Conservation (phyloP, 2,329 filamentous ascomycete species). For the Botryotinia globosa region DNA sequence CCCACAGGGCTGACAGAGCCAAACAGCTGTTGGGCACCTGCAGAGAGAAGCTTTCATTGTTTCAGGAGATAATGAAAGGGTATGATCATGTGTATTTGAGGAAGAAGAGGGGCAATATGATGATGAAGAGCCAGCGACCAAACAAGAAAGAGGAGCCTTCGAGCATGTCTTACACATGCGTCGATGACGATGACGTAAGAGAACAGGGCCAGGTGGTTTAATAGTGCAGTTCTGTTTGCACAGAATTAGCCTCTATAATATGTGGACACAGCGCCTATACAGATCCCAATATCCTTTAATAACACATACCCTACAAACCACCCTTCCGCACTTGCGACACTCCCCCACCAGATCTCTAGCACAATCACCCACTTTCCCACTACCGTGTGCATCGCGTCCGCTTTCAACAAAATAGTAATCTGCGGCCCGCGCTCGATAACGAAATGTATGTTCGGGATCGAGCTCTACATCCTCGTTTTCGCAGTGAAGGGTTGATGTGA, state of each 20-base stretch:
- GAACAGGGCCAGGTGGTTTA: slow-evolving; percentile 69
- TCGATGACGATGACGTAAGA: slow-evolving; percentile 72
- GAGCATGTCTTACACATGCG: slow-evolving; percentile 76
- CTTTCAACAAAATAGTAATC: slow-evolving; percentile 61
- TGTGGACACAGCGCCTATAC: not conserved
- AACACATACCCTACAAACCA: slow-evolving; percentile 74
- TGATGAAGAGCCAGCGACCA: slow-evolving; percentile 37
- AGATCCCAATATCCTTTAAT: not conserved
- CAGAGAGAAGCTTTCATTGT: slow-evolving; percentile 34
- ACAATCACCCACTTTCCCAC: slow-evolving; percentile 72
- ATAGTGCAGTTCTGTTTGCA: slow-evolving; percentile 75
- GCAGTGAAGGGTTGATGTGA: slow-evolving; percentile 76
- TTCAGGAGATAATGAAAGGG: slow-evolving; percentile 50
- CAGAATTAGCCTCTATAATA: slow-evolving; percentile 14
- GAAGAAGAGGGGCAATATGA: slow-evolving; percentile 1
- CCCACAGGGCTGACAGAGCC: slow-evolving; percentile 84
- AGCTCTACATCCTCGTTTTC: slow-evolving; percentile 62
- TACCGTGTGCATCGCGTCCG: slow-evolving; percentile 44
- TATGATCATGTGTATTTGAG: slow-evolving; percentile 5
- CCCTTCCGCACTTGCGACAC: slow-evolving; percentile 72
- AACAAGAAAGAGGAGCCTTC: slow-evolving; percentile 62
- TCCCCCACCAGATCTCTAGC: slow-evolving; percentile 83
- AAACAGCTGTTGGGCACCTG: slow-evolving; percentile 54
- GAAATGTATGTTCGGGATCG: slow-evolving; percentile 54
- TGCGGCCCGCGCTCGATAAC: slow-evolving; percentile 55